phyloP scores from a whole-genome alignment of 2,329 filamentous ascomycete genomes.

The Lithohypha guttulata region DNA sequence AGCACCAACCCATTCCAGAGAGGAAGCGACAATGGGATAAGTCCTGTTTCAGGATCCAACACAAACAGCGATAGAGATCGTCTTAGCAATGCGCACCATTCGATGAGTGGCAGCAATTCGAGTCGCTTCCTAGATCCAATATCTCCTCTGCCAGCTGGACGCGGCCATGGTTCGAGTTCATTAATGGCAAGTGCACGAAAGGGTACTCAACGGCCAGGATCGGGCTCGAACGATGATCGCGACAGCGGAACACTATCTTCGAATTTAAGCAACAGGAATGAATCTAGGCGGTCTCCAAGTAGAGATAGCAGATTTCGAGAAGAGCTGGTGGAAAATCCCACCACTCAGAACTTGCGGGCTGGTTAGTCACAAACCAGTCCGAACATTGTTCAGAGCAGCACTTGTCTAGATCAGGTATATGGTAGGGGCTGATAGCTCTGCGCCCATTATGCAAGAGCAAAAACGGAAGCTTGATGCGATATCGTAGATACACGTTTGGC shows the following conservation, averaged over 20 bases:
- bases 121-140: conserved; percentile 11
- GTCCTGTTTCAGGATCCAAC: conserved; percentile 17
- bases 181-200: background rate
- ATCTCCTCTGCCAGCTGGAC: conserved; percentile 9
- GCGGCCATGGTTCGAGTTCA: conserved; percentile 3
- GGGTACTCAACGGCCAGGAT: background rate
- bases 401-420: too few relatives aligned
- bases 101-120: conserved; percentile 5
- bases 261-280: too few relatives aligned
- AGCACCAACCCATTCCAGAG: conserved; percentile 14
- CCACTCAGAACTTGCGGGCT: too few relatives aligned
- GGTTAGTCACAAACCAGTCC: too few relatives aligned
- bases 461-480: too few relatives aligned
- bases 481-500: too few relatives aligned
- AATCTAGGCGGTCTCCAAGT: conserved; percentile 14
- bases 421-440: too few relatives aligned
- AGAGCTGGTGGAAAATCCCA: conserved; percentile 15
- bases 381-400: too few relatives aligned
- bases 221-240: background rate
- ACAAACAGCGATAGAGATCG: conserved; percentile 12
- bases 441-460: too few relatives aligned
- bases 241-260: background rate
- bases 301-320: conserved; percentile 20
- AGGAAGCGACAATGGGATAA: conserved; percentile 18
- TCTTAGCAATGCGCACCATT: conserved; percentile 11